These are phyloP conservation scores for Gliomastix tumulicola DNA, from an alignment of 2,329 filamentous ascomycete species.

Conservation along the genomic window DNA sequence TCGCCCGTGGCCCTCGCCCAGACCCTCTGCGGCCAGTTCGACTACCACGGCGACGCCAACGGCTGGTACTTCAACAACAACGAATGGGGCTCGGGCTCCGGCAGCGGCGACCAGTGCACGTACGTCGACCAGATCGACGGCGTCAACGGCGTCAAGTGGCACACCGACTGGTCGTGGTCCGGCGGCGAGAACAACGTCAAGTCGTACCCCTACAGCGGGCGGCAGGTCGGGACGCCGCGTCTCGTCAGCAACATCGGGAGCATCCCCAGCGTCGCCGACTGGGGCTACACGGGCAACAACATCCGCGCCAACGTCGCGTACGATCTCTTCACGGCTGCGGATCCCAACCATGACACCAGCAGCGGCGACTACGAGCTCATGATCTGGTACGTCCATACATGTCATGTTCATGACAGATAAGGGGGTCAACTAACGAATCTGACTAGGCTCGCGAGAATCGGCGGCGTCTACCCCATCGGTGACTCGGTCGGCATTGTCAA, in stretches of 20 bases:
- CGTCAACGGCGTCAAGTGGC: conserved; percentile 26
- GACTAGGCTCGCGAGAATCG: conserved; percentile 11
- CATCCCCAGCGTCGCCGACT: conserved; percentile 23
- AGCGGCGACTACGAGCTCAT: conserved; percentile 53
- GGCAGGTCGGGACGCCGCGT: conserved; percentile 12
- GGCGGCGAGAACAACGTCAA: conserved; percentile 30
- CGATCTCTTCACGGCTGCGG: conserved; percentile 46
- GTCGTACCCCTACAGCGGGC: conserved; percentile 24
- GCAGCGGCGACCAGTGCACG: conserved; percentile 30
- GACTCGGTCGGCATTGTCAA: conserved; percentile 43
- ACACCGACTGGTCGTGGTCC: conserved; percentile 30
- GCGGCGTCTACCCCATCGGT: conserved; percentile 12
- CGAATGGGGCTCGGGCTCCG: conserved; percentile 25
- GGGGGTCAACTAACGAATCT: background rate
- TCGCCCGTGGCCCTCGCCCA: conserved; percentile 8
- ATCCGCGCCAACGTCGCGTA: conserved; percentile 50
- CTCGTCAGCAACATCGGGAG: conserved; percentile 20
- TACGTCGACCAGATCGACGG: conserved; percentile 23
- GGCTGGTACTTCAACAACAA: conserved; percentile 27
- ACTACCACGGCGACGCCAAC: conserved; percentile 9
- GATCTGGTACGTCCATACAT: conserved; percentile 46
- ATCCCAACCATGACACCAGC: conserved; percentile 25
- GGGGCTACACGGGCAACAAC: conserved; percentile 19
- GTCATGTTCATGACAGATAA: no score
- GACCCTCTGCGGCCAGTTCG: conserved; percentile 15